Percentiles rank a stretch among this genome's conserved stretches.
Conservation (phyloP, 257 asterid genomes). For the Solanum sparsipilum region DNA sequence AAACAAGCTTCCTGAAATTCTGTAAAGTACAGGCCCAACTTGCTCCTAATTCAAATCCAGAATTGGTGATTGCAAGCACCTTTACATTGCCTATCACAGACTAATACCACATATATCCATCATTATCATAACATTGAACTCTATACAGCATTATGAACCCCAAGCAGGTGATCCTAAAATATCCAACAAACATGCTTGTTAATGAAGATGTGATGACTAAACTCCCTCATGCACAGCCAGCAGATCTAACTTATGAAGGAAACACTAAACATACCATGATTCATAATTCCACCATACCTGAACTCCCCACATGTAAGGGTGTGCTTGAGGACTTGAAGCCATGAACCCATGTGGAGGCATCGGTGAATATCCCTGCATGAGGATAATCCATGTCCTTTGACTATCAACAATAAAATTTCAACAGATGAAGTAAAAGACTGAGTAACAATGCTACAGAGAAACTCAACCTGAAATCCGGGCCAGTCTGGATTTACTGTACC, state of each 20-base stretch:
- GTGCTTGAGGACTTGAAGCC: slow-evolving; percentile 81
- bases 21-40: not conserved
- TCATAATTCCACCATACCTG: slow-evolving; percentile 38
- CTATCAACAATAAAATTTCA: not conserved
- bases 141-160: not conserved
- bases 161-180: not conserved
- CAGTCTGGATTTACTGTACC: slow-evolving; percentile 69
- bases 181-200: not conserved
- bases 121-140: not conserved
- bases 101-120: not conserved
- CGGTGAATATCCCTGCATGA: slow-evolving; percentile 68
- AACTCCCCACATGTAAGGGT: slow-evolving; percentile 98
- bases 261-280: not conserved
- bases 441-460: slow-evolving; percentile 1
- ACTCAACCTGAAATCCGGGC: slow-evolving; percentile 85
- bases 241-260: not conserved
- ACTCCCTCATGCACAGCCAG: not conserved
- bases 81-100: not conserved
- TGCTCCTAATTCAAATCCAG: not conserved
- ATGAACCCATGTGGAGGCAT: slow-evolving; percentile 84
- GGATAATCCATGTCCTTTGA: slow-evolving; percentile 13
- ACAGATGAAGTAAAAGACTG: slow-evolving; percentile 5
- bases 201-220: not conserved
- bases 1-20: not conserved
- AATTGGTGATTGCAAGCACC: not conserved